Evolutionary conservation across 1,139 yeast genomes (phyloP), one percentile per base, ranked within the genome.

Genomic region (Insectozyma bohioensis): DNA sequence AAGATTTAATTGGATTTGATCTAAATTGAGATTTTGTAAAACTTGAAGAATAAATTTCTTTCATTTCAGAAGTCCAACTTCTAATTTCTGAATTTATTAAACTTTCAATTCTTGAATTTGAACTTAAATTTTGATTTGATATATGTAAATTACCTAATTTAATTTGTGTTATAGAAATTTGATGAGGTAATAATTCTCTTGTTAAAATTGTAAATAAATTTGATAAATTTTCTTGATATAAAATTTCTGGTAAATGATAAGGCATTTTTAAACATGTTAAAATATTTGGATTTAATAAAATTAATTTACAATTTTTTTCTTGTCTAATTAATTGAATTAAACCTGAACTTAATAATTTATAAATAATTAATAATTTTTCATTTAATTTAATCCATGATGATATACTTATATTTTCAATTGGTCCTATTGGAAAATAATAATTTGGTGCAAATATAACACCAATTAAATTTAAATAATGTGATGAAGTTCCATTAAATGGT

Each of bases 391-490:
- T 53, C 87, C 87, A 80, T 4, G 76, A 67, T 6, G 64, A 61
- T 10, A 68, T 56, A 2, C 75, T 52, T n/a, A 78, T 59, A 29
- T 75, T 66, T 45, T 82, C 87, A 12, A 81, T 61, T 1, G 88
- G 87, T 0, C 88, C 90, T 1, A 79, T 58, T 2, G 86, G 85
- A 56, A 77, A 80, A 47, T 72, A 76, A 39, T 80, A 58, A 45
- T 73, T 79, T 0, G 90, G 90, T 2, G 84, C 63, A 34, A 82
- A 69, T 9, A 83, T 58, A 13, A 81, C 76, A 4, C 81, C 81
- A 3, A 70, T 67, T n/a, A 82, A 62, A 24, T 58, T 52, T 40
- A 80, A 66, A 27, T 54, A 58, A 47, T 80, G 85, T 6, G 57
- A 56, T 0, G 80, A 81, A 23, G 30, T 34, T 3, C 80, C 80